Percentiles rank a stretch among this genome's conserved stretches.
phyloP scores from a whole-genome alignment of 306 rosid species.

The Vicia sativa region DNA sequence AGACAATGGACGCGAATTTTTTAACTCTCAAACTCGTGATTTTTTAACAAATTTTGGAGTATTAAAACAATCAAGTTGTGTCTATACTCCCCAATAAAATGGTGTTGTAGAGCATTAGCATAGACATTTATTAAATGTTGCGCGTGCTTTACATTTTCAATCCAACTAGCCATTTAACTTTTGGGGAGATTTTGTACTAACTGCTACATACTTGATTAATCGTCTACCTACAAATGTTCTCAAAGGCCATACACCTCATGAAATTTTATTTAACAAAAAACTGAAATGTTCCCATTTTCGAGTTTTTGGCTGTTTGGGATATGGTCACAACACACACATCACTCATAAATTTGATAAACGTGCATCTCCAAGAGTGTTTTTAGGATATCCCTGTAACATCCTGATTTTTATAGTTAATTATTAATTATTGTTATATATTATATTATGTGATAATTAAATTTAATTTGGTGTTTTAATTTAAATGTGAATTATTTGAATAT shows the following conservation, averaged over 20 bases:
- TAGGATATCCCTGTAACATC: too few species aligned
- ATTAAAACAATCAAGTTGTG: conserved; percentile 2
- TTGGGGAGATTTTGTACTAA: background rate
- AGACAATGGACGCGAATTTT: background rate
- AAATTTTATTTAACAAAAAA: background rate
- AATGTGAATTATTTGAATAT: too few species aligned
- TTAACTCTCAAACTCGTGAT: background rate
- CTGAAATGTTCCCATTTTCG: background rate
- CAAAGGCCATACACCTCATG: background rate
- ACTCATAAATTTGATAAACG: background rate
- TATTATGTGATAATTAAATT: too few species aligned
- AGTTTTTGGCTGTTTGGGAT: conserved; percentile 6
- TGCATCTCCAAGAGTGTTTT: too few species aligned
- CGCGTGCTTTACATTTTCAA: conserved; percentile 11
- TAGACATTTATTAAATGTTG: conserved; percentile 10
- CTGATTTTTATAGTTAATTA: too few species aligned
- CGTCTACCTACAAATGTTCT: background rate
- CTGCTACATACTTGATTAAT: too few species aligned
- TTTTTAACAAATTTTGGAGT: background rate
- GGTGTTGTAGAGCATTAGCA: background rate
- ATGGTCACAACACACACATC: background rate
- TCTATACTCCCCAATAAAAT: background rate
- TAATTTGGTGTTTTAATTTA: too few species aligned
- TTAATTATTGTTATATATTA: too few species aligned
- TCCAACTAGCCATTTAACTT: background rate